Percentiles rank a stretch among this genome's conserved stretches.
Conservation (phyloP, 345 rosid genomes). For the Eucalyptus leucophloia region DNA sequence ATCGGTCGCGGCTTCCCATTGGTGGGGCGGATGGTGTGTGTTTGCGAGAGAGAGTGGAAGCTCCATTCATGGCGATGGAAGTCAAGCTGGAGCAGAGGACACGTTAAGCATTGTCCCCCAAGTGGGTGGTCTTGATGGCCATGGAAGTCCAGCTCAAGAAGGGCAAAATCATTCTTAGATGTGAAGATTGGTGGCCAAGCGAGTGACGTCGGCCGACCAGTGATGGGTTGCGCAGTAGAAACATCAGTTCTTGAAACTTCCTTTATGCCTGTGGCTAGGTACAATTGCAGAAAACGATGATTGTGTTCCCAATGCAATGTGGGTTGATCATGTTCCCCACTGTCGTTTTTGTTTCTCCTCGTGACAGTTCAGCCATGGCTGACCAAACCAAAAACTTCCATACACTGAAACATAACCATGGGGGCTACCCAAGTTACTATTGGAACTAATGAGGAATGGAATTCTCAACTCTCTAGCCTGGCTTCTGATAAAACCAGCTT, state of each 20-base stretch:
- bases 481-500: not conserved
- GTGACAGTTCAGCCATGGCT: not conserved
- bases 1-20: not conserved
- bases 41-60: not conserved
- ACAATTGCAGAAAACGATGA: not conserved
- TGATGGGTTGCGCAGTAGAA: not conserved
- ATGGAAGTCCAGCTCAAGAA: not conserved
- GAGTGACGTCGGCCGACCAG: not conserved
- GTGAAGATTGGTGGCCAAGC: not conserved
- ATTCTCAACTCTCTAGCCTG: not conserved
- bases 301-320: not conserved
- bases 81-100: not conserved
- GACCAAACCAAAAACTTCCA: not conserved
- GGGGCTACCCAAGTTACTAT: not conserved
- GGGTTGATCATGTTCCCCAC: not conserved
- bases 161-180: not conserved
- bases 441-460: not conserved
- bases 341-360: not conserved
- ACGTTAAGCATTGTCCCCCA: not conserved
- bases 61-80: not conserved
- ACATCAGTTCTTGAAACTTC: not conserved
- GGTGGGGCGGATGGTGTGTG: not conserved
- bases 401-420: not conserved
- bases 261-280: not conserved
- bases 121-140: not conserved